These are phyloP conservation scores for Posidonia oceanica DNA, from an alignment of 116 monocot species.

Conservation along the genomic window DNA sequence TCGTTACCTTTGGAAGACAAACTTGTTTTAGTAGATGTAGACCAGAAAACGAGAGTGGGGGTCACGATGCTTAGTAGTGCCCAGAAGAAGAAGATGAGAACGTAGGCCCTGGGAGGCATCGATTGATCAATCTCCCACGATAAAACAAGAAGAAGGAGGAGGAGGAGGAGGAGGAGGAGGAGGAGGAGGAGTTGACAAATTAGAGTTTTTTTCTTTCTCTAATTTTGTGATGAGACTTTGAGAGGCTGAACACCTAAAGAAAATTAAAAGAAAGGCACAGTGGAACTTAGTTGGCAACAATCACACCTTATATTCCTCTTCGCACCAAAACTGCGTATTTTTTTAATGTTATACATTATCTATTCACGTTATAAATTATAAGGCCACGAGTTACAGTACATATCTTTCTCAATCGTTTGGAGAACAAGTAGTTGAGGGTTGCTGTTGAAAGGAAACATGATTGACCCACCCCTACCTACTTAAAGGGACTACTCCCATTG, in stretches of 20 bases:
- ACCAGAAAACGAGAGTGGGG: slow-evolving; percentile 66
- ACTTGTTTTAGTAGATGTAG: slow-evolving; percentile 27
- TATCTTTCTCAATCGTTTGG: too few relatives aligned
- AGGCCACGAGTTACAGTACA: too few relatives aligned
- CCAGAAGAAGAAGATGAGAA: slow-evolving; percentile 68
- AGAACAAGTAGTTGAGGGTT: slow-evolving; percentile 3
- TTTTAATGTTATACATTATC: background rate
- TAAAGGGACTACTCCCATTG: background rate
- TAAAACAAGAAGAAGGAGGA: too few relatives aligned
- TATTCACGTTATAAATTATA: too few relatives aligned
- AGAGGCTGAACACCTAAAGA: background rate
- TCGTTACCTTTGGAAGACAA: slow-evolving; percentile 22
- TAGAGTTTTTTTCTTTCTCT: too few relatives aligned
- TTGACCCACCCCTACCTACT: slow-evolving; percentile 3
- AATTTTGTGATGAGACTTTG: too few relatives aligned
- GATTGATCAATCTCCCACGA: background rate
- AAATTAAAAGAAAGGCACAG: background rate
- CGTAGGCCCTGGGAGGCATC: slow-evolving; percentile 75
- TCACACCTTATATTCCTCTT: background rate
- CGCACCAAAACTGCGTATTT: background rate
- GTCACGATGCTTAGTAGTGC: slow-evolving; percentile 63
- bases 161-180: background rate
- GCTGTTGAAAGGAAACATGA: background rate
- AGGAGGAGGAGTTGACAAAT: background rate
- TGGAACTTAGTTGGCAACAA: background rate